Evolutionary conservation across 768 basidiomycete species (phyloP).

Genomic region (Infundibulicybe gibba): DNA sequence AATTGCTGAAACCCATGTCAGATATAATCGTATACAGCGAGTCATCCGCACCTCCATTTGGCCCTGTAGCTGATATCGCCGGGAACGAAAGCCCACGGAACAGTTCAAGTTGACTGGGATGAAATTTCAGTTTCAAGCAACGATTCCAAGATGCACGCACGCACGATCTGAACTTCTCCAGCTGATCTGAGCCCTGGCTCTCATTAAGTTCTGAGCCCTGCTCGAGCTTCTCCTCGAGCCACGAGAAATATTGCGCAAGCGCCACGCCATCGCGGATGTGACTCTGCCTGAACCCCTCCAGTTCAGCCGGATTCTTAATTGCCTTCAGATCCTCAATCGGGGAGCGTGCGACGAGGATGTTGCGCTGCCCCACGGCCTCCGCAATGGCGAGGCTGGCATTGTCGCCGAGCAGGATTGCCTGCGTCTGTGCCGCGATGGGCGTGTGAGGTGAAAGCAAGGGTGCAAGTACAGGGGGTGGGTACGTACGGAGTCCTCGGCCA

Average conservation of each 20-base stretch:
- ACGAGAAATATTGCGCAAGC: conserved; percentile 85
- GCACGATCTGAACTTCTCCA: conserved; percentile 81
- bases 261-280: conserved; percentile 92
- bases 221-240: conserved; percentile 84
- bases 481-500: conserved; percentile 29
- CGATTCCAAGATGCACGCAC: conserved; percentile 21
- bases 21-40: neutral
- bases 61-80: conserved; percentile 90
- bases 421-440: neutral
- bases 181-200: conserved; percentile 71
- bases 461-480: neutral
- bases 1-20: conserved; percentile 50
- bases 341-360: conserved; percentile 38
- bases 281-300: conserved; percentile 85
- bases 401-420: conserved; percentile 76
- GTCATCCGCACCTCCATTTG: conserved; percentile 72
- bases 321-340: conserved; percentile 78
- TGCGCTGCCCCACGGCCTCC: conserved; percentile 61
- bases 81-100: conserved; percentile 89
- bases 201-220: conserved; percentile 66
- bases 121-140: neutral
- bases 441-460: neutral
- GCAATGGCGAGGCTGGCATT: conserved; percentile 81
- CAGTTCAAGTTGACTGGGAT: conserved; percentile 60
- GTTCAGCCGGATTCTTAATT: conserved; percentile 76